These are phyloP conservation scores for Saxophila tyrrhenica DNA, from an alignment of 495 filamentous ascomycete species.

Conservation along the genomic window DNA sequence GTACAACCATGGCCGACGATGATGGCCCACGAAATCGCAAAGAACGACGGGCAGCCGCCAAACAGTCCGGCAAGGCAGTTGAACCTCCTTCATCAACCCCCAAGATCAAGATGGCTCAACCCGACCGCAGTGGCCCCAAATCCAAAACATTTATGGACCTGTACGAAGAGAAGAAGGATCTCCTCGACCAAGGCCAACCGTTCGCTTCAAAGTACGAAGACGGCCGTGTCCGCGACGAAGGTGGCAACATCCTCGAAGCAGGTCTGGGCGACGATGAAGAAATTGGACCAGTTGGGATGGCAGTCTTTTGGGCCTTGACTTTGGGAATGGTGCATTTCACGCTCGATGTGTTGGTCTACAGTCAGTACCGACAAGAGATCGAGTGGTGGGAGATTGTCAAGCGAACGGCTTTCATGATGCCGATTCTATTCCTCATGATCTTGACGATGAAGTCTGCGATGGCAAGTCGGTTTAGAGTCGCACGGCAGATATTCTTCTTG, in stretches of 20 bases:
- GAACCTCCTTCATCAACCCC: conserved; percentile 8
- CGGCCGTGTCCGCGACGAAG: conserved; percentile 25
- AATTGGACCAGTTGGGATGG: conserved; percentile 45
- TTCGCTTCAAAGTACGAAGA: conserved; percentile 21
- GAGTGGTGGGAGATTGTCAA: conserved; percentile 44
- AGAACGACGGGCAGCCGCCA: conserved; percentile 28
- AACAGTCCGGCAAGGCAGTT: conserved; percentile 11
- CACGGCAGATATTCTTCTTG: conserved; percentile 54
- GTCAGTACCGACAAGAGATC: conserved; percentile 72
- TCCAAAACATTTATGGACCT: conserved; percentile 52
- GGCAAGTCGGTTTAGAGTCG: conserved; percentile 18
- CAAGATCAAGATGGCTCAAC: conserved; percentile 31
- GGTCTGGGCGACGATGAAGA: conserved; percentile 25
- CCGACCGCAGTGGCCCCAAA: conserved; percentile 44
- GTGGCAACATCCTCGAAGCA: conserved; percentile 19
- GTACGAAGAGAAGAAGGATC: conserved; percentile 46
- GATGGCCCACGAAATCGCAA: conserved; percentile 37
- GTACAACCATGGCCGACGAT: conserved; percentile 5
- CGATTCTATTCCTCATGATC: conserved; percentile 50
- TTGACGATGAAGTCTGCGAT: conserved; percentile 44
- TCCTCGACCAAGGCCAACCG: conserved; percentile 32
- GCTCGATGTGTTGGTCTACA: conserved; percentile 77
- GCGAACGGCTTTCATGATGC: conserved; percentile 39
- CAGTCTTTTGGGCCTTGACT: conserved; percentile 57
- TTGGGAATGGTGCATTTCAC: conserved; percentile 76